Evolutionary conservation across 768 basidiomycete genomes (phyloP).

Genomic region (Psilocybe sp.): DNA sequence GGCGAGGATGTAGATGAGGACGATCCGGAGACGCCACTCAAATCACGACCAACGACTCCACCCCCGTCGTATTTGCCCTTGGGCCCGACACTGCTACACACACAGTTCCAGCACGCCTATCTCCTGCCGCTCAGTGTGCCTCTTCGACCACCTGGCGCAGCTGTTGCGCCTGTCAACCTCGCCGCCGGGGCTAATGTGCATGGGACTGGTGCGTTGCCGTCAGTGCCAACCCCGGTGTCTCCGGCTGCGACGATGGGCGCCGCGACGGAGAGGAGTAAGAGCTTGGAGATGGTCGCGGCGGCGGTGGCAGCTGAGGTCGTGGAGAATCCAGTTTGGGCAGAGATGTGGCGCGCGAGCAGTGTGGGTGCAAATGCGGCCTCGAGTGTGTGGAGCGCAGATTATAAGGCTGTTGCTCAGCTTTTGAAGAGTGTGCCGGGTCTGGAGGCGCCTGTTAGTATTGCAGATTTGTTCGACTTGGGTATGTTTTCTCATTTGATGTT

Average conservation of each 20-base stretch:
- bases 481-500: slow-evolving; percentile 8
- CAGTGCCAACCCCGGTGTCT: slow-evolving; percentile 81
- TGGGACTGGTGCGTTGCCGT: slow-evolving; percentile 22
- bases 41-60: slow-evolving; percentile 65
- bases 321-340: slow-evolving; percentile 69
- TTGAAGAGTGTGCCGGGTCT: slow-evolving; percentile 37
- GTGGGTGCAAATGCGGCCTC: slow-evolving; percentile 19
- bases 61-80: slow-evolving; percentile 68
- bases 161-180: slow-evolving; percentile 40
- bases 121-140: slow-evolving; percentile 63
- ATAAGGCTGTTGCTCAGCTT: slow-evolving; percentile 40
- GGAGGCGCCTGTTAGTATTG: slow-evolving; percentile 40
- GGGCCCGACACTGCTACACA: slow-evolving; percentile 65
- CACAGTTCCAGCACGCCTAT: slow-evolving; percentile 61
- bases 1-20: slow-evolving; percentile 36
- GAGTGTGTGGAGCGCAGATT: slow-evolving; percentile 61
- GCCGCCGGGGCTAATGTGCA: not conserved
- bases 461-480: slow-evolving; percentile 41
- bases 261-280: slow-evolving; percentile 61
- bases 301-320: slow-evolving; percentile 67
- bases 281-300: slow-evolving; percentile 64
- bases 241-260: slow-evolving; percentile 70
- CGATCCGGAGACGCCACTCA: slow-evolving; percentile 29
- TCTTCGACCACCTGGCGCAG: slow-evolving; percentile 56
- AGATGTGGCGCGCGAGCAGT: slow-evolving; percentile 54